A percentile compares a stretch with the other conserved stretches of the same genome.
Evolutionary conservation across 805 yeast species (phyloP).

Genomic region (Wickerhamomyces canadensis): DNA sequence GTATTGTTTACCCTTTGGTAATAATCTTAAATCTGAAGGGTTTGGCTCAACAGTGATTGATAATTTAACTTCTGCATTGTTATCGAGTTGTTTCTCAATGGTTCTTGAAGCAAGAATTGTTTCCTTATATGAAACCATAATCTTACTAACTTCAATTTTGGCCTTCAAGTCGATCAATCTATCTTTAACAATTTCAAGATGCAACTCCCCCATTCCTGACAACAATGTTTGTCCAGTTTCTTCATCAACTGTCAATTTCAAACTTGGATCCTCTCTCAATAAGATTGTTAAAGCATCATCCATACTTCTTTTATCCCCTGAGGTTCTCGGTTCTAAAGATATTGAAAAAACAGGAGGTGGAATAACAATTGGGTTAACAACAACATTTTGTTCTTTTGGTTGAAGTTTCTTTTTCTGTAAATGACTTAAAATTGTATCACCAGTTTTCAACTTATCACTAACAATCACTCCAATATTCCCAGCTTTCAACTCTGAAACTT

Average conservation of each 20-base stretch:
- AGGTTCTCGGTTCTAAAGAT: constrained; percentile 73
- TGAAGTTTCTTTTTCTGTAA: constrained; percentile 46
- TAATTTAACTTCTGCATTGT: constrained; percentile 22
- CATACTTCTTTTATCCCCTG: constrained; percentile 74
- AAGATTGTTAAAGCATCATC: constrained; percentile 61
- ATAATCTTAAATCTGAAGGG: constrained; percentile 19
- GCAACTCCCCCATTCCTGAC: constrained; percentile 97
- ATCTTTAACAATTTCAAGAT: constrained; percentile 81
- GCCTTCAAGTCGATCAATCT: constrained; percentile 81
- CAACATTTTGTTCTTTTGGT: constrained; percentile 36
- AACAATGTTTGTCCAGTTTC: constrained; percentile 85
- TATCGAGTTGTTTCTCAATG: constrained; percentile 12
- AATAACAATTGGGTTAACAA: constrained; percentile 67
- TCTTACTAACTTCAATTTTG: constrained; percentile 70
- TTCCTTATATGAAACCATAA: constrained; percentile 89
- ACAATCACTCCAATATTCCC: constrained; percentile 86
- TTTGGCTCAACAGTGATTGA: constrained; percentile 29
- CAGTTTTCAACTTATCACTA: constrained; percentile 67
- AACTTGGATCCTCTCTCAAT: constrained; percentile 87
- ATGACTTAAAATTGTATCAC: constrained; percentile 80
- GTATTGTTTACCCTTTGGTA: constrained; percentile 23
- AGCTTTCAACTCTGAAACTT: constrained; percentile 52
- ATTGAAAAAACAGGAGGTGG: constrained; percentile 95
- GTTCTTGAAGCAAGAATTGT: constrained; percentile 30
- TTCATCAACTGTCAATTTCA: constrained; percentile 65